Percentiles rank a stretch among this genome's conserved stretches.
phyloP scores from a whole-genome alignment of 75 land plant genomes.

The Selaginella moellendorffii region DNA sequence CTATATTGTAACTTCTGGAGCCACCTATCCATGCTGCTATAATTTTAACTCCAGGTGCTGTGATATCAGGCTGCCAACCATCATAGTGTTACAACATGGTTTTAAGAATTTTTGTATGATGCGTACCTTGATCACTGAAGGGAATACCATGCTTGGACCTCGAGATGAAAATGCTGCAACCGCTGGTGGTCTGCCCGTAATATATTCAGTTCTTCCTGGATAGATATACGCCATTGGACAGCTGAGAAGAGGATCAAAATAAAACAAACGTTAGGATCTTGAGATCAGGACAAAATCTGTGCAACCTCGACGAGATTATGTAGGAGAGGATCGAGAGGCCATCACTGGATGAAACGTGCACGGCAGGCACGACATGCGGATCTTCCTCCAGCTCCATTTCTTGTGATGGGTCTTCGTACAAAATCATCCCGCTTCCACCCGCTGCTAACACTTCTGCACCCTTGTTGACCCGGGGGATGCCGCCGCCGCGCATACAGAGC shows the following conservation, averaged over 20 bases:
- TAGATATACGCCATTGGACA: neutral
- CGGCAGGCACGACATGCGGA: conserved; percentile 24
- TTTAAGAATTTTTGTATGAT: too few species aligned
- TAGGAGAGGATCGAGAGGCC: neutral
- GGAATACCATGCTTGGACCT: neutral
- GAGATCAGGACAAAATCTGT: neutral
- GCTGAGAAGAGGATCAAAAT: neutral
- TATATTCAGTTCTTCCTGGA: neutral
- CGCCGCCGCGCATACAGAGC: conserved; percentile 15
- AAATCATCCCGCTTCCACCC: conserved; percentile 31
- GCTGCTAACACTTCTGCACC: conserved; percentile 20
- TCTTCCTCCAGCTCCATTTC: conserved; percentile 32
- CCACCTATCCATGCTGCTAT: neutral
- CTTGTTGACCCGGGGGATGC: conserved; percentile 12
- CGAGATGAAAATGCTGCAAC: neutral
- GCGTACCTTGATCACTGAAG: neutral
- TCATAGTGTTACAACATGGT: too few species aligned
- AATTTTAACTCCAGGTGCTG: too few species aligned
- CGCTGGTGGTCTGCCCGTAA: neutral
- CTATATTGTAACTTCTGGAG: neutral
- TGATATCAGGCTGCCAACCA: too few species aligned
- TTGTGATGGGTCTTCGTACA: conserved; percentile 11
- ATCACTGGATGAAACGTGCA: neutral
- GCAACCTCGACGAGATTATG: neutral
- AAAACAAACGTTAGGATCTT: neutral